Conservation (phyloP, 306 rosid species). For the Macrotyloma uniflorum region DNA sequence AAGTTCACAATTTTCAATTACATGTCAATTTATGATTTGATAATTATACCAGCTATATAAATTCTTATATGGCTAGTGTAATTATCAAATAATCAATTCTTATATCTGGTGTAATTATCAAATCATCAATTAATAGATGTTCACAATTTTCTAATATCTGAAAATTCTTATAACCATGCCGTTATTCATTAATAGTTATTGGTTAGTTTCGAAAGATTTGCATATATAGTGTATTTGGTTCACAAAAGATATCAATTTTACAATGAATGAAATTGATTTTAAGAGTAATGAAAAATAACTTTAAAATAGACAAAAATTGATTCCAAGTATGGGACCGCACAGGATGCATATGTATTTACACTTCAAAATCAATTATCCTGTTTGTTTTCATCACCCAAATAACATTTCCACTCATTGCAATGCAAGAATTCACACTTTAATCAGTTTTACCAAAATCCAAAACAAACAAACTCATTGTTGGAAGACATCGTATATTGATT, state of each 20-base stretch:
- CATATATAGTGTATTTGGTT: background rate
- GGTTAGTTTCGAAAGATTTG: background rate
- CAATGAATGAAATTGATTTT: background rate
- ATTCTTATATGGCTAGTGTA: too few relatives aligned
- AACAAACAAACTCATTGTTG: too few relatives aligned
- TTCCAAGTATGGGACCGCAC: background rate
- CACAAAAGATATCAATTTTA: background rate
- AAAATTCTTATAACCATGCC: too few relatives aligned
- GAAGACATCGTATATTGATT: too few relatives aligned
- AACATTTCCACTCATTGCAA: background rate
- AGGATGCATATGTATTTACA: background rate
- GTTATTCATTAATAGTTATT: too few relatives aligned
- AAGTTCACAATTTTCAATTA: too few relatives aligned
- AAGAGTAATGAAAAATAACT: background rate
- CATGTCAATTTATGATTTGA: too few relatives aligned
- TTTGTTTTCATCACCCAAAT: background rate
- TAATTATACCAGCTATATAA: too few relatives aligned
- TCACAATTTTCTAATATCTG: too few relatives aligned
- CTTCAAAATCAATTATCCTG: background rate
- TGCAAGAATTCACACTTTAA: background rate
- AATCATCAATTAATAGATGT: too few relatives aligned
- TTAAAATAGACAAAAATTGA: background rate
- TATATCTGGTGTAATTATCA: too few relatives aligned
- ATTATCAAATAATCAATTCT: too few relatives aligned
- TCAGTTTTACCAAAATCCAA: background rate